A percentile compares a stretch with the other conserved stretches of the same genome.
phyloP scores from a whole-genome alignment of 345 rosid genomes.

The Acer saccharum region DNA sequence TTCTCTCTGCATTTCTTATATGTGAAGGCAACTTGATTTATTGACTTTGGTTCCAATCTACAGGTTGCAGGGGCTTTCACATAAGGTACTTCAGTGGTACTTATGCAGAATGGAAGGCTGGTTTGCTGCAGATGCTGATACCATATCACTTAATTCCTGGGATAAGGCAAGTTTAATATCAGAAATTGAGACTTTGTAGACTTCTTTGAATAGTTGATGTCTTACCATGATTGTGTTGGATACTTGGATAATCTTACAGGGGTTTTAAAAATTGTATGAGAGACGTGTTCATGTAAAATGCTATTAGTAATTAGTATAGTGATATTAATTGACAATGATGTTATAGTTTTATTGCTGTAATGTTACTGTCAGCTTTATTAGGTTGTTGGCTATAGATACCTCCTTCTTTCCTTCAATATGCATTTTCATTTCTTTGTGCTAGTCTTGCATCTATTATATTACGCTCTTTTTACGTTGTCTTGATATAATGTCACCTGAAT shows the following conservation, averaged over 20 bases:
- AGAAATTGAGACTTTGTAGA: background rate
- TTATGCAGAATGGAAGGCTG: slow-evolving; percentile 99
- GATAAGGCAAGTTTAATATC: slow-evolving; percentile 56
- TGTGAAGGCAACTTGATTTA: background rate
- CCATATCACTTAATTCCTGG: slow-evolving; percentile 86
- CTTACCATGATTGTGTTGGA: background rate
- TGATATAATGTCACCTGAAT: background rate
- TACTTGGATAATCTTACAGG: background rate
- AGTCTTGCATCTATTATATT: background rate
- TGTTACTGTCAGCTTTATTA: background rate
- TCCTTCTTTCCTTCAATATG: background rate
- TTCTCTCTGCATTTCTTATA: background rate
- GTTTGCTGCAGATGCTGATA: slow-evolving; percentile 98
- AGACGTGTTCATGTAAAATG: background rate
- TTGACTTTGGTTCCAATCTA: slow-evolving; percentile 19
- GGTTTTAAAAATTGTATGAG: background rate
- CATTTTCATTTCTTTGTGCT: background rate
- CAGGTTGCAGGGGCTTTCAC: slow-evolving; percentile 78
- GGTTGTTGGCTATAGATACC: background rate
- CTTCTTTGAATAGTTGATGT: background rate
- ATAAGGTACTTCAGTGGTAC: slow-evolving; percentile 95
- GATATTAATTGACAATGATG: background rate
- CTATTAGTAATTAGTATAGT: background rate
- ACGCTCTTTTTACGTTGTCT: background rate
- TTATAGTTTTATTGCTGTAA: background rate